phyloP scores from a whole-genome alignment of 1,139 yeast species.

The Debaryomyces singareniensis region DNA sequence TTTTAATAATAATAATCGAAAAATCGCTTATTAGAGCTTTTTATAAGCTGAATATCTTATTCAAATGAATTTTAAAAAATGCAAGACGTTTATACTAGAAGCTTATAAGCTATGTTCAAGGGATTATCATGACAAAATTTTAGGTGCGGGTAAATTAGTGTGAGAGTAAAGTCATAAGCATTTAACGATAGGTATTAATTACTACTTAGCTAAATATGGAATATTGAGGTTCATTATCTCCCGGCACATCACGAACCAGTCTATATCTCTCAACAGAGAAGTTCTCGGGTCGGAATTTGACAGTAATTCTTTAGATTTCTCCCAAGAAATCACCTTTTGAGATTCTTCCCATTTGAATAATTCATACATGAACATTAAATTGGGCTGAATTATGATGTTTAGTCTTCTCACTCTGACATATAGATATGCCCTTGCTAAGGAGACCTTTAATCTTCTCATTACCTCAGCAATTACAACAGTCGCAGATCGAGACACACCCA shows the following conservation, averaged over 20 bases:
- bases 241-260: constrained; percentile 87
- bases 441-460: constrained; percentile 32
- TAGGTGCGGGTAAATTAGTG: constrained; percentile 1
- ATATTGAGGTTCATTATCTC: constrained; percentile 74
- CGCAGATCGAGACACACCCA: constrained; percentile 46
- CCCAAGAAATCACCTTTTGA: constrained; percentile 10
- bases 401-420: constrained; percentile 41
- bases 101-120: no score
- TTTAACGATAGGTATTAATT: neutral
- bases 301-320: neutral
- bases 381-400: constrained; percentile 45
- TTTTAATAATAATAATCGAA: no score
- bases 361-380: constrained; percentile 43
- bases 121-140: neutral
- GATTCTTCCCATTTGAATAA: constrained; percentile 44
- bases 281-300: constrained; percentile 6
- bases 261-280: constrained; percentile 53
- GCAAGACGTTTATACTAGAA: no score
- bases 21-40: no score
- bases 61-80: no score
- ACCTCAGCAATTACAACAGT: constrained; percentile 46
- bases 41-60: no score
- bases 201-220: constrained; percentile 33
- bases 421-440: constrained; percentile 37
- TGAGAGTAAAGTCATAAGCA: neutral